Conservation (phyloP, 2,329 filamentous ascomycete genomes). For the Ceratocystis variospora region DNA sequence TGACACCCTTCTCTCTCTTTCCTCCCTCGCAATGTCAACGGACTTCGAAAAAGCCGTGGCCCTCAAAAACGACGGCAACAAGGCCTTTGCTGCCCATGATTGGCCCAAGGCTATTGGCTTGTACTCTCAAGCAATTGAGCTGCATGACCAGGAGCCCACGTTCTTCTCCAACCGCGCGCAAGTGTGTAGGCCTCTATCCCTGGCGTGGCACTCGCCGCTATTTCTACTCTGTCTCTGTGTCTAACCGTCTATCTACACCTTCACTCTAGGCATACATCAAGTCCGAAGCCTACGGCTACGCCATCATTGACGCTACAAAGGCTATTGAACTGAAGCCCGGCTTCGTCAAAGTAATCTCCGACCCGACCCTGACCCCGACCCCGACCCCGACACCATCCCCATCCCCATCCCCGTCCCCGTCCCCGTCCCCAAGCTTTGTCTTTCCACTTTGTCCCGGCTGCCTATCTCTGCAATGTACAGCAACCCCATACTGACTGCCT, state of each 20-base stretch:
- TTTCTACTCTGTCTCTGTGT: not conserved
- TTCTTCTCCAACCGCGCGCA: conserved; percentile 93
- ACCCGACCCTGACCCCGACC: too few species aligned
- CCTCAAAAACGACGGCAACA: conserved; percentile 88
- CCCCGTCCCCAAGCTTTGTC: too few species aligned
- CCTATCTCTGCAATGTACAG: too few species aligned
- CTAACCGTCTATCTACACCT: conserved; percentile 15
- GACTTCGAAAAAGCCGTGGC: conserved; percentile 56
- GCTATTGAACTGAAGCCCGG: conserved; percentile 79
- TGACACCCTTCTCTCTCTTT: not conserved
- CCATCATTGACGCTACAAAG: conserved; percentile 77
- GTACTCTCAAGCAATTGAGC: conserved; percentile 77
- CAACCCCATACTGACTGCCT: not conserved
- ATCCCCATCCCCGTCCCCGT: too few species aligned
- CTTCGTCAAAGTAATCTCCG: conserved; percentile 62
- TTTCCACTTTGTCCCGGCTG: too few species aligned
- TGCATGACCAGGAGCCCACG: conserved; percentile 69
- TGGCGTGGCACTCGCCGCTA: not conserved
- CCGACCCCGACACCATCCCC: not conserved
- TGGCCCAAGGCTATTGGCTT: conserved; percentile 69
- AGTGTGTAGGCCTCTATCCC: conserved; percentile 37
- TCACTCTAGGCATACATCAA: conserved; percentile 70
- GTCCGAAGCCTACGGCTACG: conserved; percentile 86
- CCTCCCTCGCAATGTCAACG: conserved; percentile 28
- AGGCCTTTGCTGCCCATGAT: conserved; percentile 77